phyloP scores from a whole-genome alignment of 2,329 filamentous ascomycete species.

The Hyphodiscus sp. region DNA sequence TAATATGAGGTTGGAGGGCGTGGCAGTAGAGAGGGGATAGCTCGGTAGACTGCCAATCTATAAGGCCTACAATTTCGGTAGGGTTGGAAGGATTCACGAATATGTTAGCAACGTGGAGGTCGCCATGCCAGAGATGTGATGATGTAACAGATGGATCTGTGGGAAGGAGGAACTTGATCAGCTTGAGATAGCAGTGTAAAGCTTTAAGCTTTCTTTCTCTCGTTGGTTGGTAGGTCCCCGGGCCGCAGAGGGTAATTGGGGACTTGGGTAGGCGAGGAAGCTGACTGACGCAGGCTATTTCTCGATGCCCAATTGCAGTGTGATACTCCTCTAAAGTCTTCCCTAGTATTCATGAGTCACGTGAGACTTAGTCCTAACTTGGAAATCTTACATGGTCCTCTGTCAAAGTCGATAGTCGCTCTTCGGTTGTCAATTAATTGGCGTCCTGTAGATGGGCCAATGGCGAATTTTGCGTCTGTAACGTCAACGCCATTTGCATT shows the following conservation, averaged over 20 bases:
- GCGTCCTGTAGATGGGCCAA: conserved; percentile 1
- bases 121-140: conserved; percentile 7
- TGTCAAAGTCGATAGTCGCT: conserved; percentile 2
- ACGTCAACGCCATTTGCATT: conserved; percentile 1
- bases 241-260: conserved; percentile 3
- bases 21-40: conserved; percentile 3
- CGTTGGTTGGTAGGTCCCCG: conserved; percentile 7
- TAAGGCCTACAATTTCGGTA: conserved; percentile 7
- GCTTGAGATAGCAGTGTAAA: too few relatives aligned
- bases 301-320: conserved; percentile 7
- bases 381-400: conserved; percentile 9
- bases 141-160: conserved; percentile 7
- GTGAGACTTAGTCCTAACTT: background rate
- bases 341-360: conserved; percentile 3
- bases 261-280: conserved; percentile 10
- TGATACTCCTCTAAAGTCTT: conserved; percentile 6
- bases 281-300: conserved; percentile 9
- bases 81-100: conserved; percentile 9
- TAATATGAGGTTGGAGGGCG: background rate
- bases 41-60: conserved; percentile 9
- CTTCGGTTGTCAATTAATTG: background rate
- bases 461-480: background rate
- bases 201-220: conserved; percentile 2
- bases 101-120: conserved; percentile 9
- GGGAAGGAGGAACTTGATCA: too few relatives aligned